These are phyloP conservation scores for Phylloporus arenicola DNA, from an alignment of 768 basidiomycete genomes.

Conservation along the genomic window DNA sequence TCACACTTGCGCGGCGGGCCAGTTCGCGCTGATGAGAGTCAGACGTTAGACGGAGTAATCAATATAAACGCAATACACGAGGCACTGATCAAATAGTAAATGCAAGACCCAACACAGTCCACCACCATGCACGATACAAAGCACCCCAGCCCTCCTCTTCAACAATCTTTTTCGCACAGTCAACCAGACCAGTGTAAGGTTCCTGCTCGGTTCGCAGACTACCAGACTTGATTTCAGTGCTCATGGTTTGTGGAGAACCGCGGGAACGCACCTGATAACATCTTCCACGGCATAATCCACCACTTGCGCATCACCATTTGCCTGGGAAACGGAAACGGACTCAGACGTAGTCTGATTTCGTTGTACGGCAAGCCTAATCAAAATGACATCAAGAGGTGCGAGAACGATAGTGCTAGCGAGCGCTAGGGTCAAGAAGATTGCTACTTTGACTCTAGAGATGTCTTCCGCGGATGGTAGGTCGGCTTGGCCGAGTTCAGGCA, in stretches of 20 bases:
- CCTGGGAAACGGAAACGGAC: neutral
- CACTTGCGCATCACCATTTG: slow-evolving; percentile 44
- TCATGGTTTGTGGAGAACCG: neutral
- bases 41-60: no score
- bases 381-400: slow-evolving; percentile 69
- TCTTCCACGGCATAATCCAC: slow-evolving; percentile 67
- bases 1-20: no score
- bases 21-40: no score
- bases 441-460: slow-evolving; percentile 42
- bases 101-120: neutral
- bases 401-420: slow-evolving; percentile 42
- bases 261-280: slow-evolving; percentile 60
- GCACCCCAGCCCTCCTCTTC: slow-evolving; percentile 68
- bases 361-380: slow-evolving; percentile 72
- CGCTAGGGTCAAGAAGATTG: slow-evolving; percentile 20
- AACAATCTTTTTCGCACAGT: slow-evolving; percentile 66
- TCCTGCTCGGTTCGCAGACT: slow-evolving; percentile 64
- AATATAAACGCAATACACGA: no score
- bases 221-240: neutral
- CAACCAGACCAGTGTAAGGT: slow-evolving; percentile 64
- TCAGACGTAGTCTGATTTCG: slow-evolving; percentile 47
- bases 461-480: slow-evolving; percentile 31
- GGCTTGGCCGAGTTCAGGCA: slow-evolving; percentile 42
- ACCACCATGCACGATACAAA: slow-evolving; percentile 78
- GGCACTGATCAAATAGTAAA: neutral